These are phyloP conservation scores for Gomphus bonarii DNA, from an alignment of 1,284 basidiomycete genomes.

Conservation along the genomic window DNA sequence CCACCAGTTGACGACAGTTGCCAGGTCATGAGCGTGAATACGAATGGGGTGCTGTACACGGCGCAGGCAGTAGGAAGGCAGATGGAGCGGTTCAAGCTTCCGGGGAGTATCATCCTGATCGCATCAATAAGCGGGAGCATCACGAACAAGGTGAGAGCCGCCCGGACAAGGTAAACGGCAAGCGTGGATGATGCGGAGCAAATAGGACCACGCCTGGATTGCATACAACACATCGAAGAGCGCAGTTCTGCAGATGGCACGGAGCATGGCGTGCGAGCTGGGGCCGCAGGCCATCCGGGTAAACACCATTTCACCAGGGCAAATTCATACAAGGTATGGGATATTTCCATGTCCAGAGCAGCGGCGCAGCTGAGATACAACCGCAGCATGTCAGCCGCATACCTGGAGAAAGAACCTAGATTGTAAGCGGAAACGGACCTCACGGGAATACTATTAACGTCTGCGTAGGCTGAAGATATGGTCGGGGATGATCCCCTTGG, in stretches of 20 bases:
- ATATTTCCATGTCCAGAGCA: background rate
- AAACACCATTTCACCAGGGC: constrained; percentile 62
- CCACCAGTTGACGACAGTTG: background rate
- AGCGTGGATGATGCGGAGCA: background rate
- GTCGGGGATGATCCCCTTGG: constrained; percentile 65
- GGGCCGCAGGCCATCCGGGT: constrained; percentile 62
- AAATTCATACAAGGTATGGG: constrained; percentile 59
- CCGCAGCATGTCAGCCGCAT: constrained; percentile 68
- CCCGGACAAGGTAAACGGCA: background rate
- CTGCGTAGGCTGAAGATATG: constrained; percentile 37
- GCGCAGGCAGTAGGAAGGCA: constrained; percentile 72
- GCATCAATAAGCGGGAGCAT: constrained; percentile 84
- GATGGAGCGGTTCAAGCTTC: constrained; percentile 60
- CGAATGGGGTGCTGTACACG: constrained; percentile 67
- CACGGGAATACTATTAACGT: background rate
- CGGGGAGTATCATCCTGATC: constrained; percentile 74
- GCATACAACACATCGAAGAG: constrained; percentile 78
- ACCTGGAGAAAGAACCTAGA: constrained; percentile 60
- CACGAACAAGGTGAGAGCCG: constrained; percentile 55
- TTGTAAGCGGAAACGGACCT: constrained; percentile 27
- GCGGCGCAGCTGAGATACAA: background rate
- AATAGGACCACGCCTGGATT: constrained; percentile 59
- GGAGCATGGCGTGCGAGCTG: constrained; percentile 79
- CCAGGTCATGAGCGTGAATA: constrained; percentile 67
- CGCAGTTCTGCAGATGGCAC: constrained; percentile 72